Evolutionary conservation across 257 asterid species (phyloP).

Genomic region (Solanum sejunctum): DNA sequence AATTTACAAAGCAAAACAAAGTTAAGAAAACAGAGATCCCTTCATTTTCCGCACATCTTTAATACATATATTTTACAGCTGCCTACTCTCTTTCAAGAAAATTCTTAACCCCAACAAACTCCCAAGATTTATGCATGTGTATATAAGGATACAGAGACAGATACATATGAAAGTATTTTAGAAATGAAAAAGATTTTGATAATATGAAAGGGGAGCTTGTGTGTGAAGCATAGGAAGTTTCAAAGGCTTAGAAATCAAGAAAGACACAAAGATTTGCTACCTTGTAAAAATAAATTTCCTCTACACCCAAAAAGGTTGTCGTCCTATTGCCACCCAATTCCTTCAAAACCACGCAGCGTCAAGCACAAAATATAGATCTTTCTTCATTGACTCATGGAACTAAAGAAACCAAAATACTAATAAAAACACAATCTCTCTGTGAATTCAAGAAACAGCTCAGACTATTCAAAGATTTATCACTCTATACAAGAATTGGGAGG

Average conservation of each 20-base stretch:
- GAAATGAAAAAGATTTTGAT: background rate
- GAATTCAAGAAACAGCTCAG: background rate
- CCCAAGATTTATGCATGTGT: background rate
- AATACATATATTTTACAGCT: background rate
- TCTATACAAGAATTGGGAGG: background rate
- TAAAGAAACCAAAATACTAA: background rate
- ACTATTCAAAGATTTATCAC: background rate
- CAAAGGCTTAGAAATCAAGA: constrained; percentile 30
- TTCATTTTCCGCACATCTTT: background rate
- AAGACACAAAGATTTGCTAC: constrained; percentile 10
- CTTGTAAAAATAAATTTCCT: background rate
- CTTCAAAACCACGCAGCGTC: constrained; percentile 57
- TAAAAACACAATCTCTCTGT: background rate
- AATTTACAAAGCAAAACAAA: background rate
- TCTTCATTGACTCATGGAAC: constrained; percentile 29
- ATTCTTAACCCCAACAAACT: background rate
- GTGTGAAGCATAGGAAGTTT: constrained; percentile 35
- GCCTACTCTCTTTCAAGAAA: background rate
- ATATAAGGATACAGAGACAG: background rate
- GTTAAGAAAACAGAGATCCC: background rate
- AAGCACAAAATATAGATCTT: constrained; percentile 69
- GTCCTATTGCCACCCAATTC: constrained; percentile 13
- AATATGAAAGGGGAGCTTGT: constrained; percentile 17
- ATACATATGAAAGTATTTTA: background rate
- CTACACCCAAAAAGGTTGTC: constrained; percentile 9